Base-by-base conservation (phyloP, 148 eudicot genomes). In the Vaccinium myrtillus region DNA sequence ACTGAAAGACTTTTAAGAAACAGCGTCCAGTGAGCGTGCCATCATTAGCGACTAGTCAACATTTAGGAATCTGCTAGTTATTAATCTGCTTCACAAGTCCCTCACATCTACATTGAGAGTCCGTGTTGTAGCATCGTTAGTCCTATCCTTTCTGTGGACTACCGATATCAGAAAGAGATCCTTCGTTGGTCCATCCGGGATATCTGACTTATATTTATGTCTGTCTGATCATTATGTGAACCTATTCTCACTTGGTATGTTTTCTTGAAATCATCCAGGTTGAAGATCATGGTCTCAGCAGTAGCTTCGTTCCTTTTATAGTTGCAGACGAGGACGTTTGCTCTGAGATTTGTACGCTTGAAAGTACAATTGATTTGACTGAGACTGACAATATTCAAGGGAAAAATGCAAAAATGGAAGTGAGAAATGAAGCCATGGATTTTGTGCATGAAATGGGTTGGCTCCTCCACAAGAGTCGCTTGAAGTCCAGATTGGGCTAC, bases 381-480 rank as follows among this genome's bases (percentile, higher is more conserved):
- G 79, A 48, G 56, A 49, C 56, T n/a, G 79, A 75, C 19, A 27
- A 76, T 76, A 76, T 49, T 50, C 55, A 49, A 23, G 79, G 56
- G 32, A 4, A 76, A 76, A 21, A 49, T n/a, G 56, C 79, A 49
- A 76, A 49, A 49, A 50, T 49, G 79, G 89, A 89, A 51, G 87
- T 70, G 18, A 89, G 91, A 36, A 79, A 61, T 54, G 86, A 83
- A 77, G 98, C 97, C 65, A 69, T 94, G 84, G 90, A 94, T 61
- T 95, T 95, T 80, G 61, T 95, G 73, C 91, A 95, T 86, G 98
- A 95, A 88, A 89, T 95, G 89, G 98, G 98, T 27, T 95, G 98
- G 98, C 94, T 95, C 85, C 94, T 95, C 76, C 95, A 94, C 71
- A 89, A 88, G 85, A 88, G 80, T 84, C 81, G 78, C 30, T 27